Percentiles rank a stretch among this genome's conserved stretches.
phyloP scores from a whole-genome alignment of 2,329 filamentous ascomycete species.

The Talaromyces sp. region DNA sequence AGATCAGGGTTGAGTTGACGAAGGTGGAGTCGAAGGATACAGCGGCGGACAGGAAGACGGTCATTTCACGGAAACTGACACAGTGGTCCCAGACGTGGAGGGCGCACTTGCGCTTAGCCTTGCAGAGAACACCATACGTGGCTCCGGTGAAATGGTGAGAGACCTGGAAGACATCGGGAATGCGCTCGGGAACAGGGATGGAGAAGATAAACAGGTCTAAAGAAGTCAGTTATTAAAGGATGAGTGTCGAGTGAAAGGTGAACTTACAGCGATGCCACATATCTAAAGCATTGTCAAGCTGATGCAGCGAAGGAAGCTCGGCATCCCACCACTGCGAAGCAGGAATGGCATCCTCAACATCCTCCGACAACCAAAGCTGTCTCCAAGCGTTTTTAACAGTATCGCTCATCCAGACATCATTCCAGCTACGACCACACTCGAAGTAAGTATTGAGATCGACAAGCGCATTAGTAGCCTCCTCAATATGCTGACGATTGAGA shows the following conservation, averaged over 20 bases:
- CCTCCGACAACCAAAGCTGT: slow-evolving; percentile 3
- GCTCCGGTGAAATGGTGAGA: slow-evolving; percentile 5
- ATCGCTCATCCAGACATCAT: slow-evolving; percentile 6
- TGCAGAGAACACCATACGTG: slow-evolving; percentile 5
- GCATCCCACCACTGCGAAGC: slow-evolving; percentile 3
- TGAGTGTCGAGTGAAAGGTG: background rate
- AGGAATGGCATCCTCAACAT: slow-evolving; percentile 4
- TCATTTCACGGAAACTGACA: slow-evolving; percentile 8
- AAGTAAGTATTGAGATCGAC: slow-evolving; percentile 4
- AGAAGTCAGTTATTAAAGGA: background rate
- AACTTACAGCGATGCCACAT: slow-evolving; percentile 9
- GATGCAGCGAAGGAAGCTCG: slow-evolving; percentile 1
- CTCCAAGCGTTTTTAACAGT: slow-evolving; percentile 3
- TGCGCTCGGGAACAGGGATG: slow-evolving; percentile 4
- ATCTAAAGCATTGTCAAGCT: slow-evolving; percentile 6
- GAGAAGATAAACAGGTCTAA: slow-evolving; percentile 7
- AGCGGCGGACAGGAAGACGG: slow-evolving; percentile 4
- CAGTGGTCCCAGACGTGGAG: slow-evolving; percentile 8
- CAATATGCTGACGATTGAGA: slow-evolving; percentile 3
- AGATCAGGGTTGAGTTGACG: slow-evolving; percentile 4
- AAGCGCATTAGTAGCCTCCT: slow-evolving; percentile 5
- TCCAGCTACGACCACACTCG: slow-evolving; percentile 4
- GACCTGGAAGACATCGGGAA: slow-evolving; percentile 6
- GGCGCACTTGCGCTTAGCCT: slow-evolving; percentile 9
- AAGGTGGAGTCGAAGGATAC: slow-evolving; percentile 7